Conservation (phyloP, 2,329 filamentous ascomycete species). For the Penicillium janthinellum region DNA sequence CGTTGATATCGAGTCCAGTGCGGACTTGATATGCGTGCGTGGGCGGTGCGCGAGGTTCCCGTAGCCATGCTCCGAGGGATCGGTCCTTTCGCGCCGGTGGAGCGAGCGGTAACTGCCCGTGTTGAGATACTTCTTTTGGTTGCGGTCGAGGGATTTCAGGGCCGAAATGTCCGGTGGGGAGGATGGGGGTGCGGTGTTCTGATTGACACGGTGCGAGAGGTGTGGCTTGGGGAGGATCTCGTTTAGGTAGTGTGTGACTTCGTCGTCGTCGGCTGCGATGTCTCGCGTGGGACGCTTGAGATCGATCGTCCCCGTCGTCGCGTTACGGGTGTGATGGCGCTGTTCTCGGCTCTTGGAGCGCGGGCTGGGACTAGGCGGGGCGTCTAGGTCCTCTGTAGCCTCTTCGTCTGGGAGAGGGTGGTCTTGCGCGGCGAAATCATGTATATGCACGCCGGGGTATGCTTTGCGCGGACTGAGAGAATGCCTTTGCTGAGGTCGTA, state of each 20-base stretch:
- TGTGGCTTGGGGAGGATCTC: slow-evolving; percentile 25
- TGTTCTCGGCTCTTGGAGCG: slow-evolving; percentile 35
- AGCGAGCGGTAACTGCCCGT: slow-evolving; percentile 26
- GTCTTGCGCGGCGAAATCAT: slow-evolving; percentile 28
- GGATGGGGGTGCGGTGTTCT: slow-evolving; percentile 29
- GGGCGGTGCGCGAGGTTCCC: slow-evolving; percentile 22
- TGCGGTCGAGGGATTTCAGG: slow-evolving; percentile 27
- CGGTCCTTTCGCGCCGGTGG: slow-evolving; percentile 24
- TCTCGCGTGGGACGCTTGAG: slow-evolving; percentile 26
- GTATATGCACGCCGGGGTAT: slow-evolving; percentile 33
- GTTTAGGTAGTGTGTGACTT: slow-evolving; percentile 30
- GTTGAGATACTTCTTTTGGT: slow-evolving; percentile 25
- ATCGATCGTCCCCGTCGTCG: slow-evolving; percentile 26
- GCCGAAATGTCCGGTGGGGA: slow-evolving; percentile 35
- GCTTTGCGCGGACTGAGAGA: slow-evolving; percentile 33
- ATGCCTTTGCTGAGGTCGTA: slow-evolving; percentile 22
- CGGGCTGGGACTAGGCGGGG: slow-evolving; percentile 39
- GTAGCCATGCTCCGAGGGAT: slow-evolving; percentile 16
- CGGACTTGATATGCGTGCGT: slow-evolving; percentile 32
- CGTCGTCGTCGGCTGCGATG: slow-evolving; percentile 30
- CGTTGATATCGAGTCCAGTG: slow-evolving; percentile 33
- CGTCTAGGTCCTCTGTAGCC: slow-evolving; percentile 35
- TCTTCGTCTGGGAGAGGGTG: slow-evolving; percentile 26
- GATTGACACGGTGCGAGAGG: slow-evolving; percentile 15
- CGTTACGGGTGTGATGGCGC: slow-evolving; percentile 16